Evolutionary conservation across 192 early-diverging fungal genomes (phyloP).

Genomic region (Allomyces macrogynus): DNA sequence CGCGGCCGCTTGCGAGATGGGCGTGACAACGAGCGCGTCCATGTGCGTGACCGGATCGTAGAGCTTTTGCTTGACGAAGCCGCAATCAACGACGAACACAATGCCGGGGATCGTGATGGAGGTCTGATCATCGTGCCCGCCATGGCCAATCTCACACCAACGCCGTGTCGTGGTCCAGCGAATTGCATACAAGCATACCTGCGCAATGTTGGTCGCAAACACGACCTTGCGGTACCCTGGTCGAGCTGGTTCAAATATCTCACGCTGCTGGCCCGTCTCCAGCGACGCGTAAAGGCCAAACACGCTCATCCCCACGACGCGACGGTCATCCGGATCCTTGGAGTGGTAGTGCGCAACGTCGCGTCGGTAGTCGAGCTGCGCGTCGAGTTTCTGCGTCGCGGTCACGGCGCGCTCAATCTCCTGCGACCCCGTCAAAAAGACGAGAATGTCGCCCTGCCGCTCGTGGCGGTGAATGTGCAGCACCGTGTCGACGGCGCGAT

Average conservation of each 20-base stretch:
- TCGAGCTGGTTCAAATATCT: slow-evolving; percentile 1
- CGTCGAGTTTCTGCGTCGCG: slow-evolving; percentile 24
- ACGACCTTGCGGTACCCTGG: slow-evolving; percentile 24
- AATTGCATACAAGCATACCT: neutral
- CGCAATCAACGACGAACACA: slow-evolving; percentile 37
- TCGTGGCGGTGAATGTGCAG: slow-evolving; percentile 35
- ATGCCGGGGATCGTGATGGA: slow-evolving; percentile 39
- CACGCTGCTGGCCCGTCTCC: slow-evolving; percentile 28
- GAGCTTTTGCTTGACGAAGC: slow-evolving; percentile 40
- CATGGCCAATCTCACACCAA: too few relatives aligned
- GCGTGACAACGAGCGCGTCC: slow-evolving; percentile 29
- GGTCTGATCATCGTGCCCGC: slow-evolving; percentile 11
- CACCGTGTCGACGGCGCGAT: slow-evolving; percentile 26
- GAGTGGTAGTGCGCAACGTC: slow-evolving; percentile 23
- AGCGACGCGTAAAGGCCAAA: slow-evolving; percentile 52
- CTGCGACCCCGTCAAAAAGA: slow-evolving; percentile 35
- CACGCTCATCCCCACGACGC: slow-evolving; percentile 20
- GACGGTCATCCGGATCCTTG: slow-evolving; percentile 8
- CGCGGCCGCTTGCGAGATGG: slow-evolving; percentile 34
- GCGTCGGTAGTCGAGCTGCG: slow-evolving; percentile 19
- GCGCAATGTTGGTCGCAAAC: slow-evolving; percentile 33
- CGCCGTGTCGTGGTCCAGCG: slow-evolving; percentile 2
- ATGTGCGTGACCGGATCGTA: slow-evolving; percentile 26
- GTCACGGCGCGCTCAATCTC: slow-evolving; percentile 39
- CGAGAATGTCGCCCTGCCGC: slow-evolving; percentile 22